Conservation (phyloP, 495 filamentous ascomycete genomes). For the Parmelia sp. region DNA sequence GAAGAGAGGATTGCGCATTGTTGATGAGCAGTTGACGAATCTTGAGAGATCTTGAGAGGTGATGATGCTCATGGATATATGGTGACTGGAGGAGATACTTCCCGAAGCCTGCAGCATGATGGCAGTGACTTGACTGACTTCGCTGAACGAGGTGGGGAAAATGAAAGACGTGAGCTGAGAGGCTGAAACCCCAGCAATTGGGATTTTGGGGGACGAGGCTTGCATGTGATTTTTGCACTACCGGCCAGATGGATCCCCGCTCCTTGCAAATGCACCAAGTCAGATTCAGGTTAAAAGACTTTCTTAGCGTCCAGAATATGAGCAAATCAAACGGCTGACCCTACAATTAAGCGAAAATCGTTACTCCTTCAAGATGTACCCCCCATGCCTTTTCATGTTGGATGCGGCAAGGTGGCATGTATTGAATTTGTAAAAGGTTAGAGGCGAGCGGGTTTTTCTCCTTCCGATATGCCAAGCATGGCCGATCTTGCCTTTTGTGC, state of each 20-base stretch:
- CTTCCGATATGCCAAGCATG: background rate
- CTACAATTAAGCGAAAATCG: background rate
- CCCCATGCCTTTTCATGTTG: background rate
- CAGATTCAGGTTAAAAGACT: background rate
- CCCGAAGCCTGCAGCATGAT: background rate
- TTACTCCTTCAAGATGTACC: background rate
- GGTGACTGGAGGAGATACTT: background rate
- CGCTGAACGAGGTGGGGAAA: background rate
- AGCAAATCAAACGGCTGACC: background rate
- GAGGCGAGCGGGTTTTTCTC: background rate
- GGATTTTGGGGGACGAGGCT: background rate
- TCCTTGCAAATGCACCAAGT: background rate
- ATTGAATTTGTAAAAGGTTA: background rate
- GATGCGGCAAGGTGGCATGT: background rate
- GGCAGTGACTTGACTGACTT: background rate
- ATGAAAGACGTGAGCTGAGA: background rate
- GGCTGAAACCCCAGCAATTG: background rate
- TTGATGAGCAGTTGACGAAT: background rate
- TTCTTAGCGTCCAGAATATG: background rate
- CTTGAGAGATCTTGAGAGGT: too few relatives aligned
- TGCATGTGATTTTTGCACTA: background rate
- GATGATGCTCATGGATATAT: background rate
- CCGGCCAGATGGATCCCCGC: background rate
- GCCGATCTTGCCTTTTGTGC: background rate
- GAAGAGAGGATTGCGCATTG: background rate